Evolutionary conservation across 306 rosid species (phyloP), one percentile per base, ranked within the genome.

Genomic region (Quercus wislizeni): DNA sequence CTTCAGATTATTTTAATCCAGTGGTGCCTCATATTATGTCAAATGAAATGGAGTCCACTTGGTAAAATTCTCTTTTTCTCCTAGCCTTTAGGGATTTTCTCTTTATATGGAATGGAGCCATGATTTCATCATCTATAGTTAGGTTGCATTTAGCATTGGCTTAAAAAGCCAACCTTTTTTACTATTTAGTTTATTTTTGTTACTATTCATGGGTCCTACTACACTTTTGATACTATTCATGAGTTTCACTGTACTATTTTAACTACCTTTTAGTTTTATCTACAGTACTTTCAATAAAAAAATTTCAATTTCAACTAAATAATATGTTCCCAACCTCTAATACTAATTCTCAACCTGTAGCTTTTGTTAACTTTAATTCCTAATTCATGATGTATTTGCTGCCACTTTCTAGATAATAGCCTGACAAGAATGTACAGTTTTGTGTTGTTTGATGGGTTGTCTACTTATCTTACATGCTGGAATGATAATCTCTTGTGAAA

Each of bases 401-500:
- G 74, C 79, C 69, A 78, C 27, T 74, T 83, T 83, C 52, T 78
- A 78, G 43, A 55, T 73, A 20, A 57, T 69, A 73, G 58, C 75
- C 49, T 5, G 41, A 15, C 35, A 71, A 13, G 20, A 6, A 2
- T 71, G 75, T 25, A 65, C n/a, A 65, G 21, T 12, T 65, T 65
- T 28, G 10, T 65, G 20, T 2, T 58, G 31, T 21, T 58, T 10
- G 64, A 21, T 58, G 14, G 23, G 30, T 10, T 21, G 28, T 21
- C 2, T 58, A 20, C 64, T 58, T 8, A 58, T 58, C 30, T 58
- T 58, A 58, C 64, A 20, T 25, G 64, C 64, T 25, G 23, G 13
- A 58, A 10, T 21, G 64, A 49, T 49, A 23, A 23, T 49, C 17
- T 12, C 54, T 46, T 46, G 54, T 49, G 54, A 17, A 49, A 12